Evolutionary conservation across 2,329 filamentous ascomycete species (phyloP).

Genomic region (Lanzia echinophila): DNA sequence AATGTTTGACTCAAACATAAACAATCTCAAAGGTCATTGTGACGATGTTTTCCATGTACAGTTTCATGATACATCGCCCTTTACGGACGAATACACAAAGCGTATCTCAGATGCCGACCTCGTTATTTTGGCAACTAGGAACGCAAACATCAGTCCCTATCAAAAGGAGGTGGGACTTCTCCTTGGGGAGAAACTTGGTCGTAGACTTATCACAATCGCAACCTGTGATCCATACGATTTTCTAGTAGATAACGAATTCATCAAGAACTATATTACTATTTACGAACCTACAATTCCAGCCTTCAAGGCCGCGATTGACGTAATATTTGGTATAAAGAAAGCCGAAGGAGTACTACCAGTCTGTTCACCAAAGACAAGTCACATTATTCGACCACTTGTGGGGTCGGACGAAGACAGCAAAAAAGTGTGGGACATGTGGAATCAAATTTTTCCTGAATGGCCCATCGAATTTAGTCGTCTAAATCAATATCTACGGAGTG

Average conservation of each 20-base stretch:
- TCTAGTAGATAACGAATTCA: conserved; percentile 27
- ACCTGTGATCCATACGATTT: conserved; percentile 40
- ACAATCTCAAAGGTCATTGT: conserved; percentile 28
- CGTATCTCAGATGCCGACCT: conserved; percentile 28
- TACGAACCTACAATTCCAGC: conserved; percentile 39
- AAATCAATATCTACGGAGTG: conserved; percentile 23
- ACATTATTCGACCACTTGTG: conserved; percentile 17
- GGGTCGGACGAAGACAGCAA: conserved; percentile 26
- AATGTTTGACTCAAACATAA: conserved; percentile 29
- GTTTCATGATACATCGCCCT: conserved; percentile 25
- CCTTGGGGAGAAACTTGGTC: conserved; percentile 25
- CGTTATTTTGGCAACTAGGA: conserved; percentile 36
- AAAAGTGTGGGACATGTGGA: conserved; percentile 31
- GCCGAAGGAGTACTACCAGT: conserved; percentile 34
- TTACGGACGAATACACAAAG: not conserved
- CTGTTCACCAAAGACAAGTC: conserved; percentile 15
- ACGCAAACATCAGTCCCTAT: conserved; percentile 33
- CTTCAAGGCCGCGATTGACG: conserved; percentile 33
- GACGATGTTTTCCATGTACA: conserved; percentile 28
- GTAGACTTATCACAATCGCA: conserved; percentile 34
- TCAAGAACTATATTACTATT: conserved; percentile 37
- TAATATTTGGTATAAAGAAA: conserved; percentile 33
- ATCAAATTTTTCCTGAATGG: conserved; percentile 33
- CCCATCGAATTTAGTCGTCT: conserved; percentile 27
- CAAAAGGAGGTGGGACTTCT: conserved; percentile 32